Conservation (phyloP, 305 asterid genomes). For the Galium porrigens region DNA sequence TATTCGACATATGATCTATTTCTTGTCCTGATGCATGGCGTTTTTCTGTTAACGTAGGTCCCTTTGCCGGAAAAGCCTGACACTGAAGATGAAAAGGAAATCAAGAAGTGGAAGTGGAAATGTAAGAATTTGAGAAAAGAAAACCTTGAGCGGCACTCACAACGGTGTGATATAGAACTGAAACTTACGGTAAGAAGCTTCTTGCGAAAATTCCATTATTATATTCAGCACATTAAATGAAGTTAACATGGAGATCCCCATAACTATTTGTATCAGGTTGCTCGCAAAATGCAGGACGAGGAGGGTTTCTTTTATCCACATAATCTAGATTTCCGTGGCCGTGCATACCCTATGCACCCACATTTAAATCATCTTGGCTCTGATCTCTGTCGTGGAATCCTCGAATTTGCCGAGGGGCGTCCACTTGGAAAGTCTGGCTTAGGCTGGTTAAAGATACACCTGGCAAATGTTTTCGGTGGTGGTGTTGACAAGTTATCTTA, state of each 20-base stretch:
- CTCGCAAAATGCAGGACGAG: constrained; percentile 91
- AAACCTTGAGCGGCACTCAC: constrained; percentile 79
- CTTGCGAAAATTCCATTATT: constrained; percentile 10
- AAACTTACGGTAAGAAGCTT: constrained; percentile 73
- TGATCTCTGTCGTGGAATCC: constrained; percentile 81
- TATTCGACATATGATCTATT: not conserved
- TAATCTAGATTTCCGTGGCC: constrained; percentile 92
- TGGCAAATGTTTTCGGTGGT: constrained; percentile 77
- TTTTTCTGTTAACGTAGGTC: constrained; percentile 29
- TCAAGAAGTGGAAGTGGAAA: constrained; percentile 92
- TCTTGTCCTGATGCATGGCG: not conserved
- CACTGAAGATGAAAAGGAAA: constrained; percentile 57
- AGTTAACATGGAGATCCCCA: not conserved
- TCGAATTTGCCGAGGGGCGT: constrained; percentile 90
- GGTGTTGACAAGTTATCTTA: constrained; percentile 85
- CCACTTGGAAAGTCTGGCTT: constrained; percentile 83
- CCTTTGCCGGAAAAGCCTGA: constrained; percentile 77
- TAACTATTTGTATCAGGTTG: constrained; percentile 53
- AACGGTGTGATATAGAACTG: constrained; percentile 87
- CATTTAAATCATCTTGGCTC: constrained; percentile 91
- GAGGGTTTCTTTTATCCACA: constrained; percentile 93
- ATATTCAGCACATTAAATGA: not conserved
- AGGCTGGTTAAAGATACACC: constrained; percentile 69
- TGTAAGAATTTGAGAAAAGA: constrained; percentile 48
- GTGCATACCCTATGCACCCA: constrained; percentile 99